Evolutionary conservation across 495 filamentous ascomycete genomes (phyloP).

Genomic region (Penicillium riverlandense): DNA sequence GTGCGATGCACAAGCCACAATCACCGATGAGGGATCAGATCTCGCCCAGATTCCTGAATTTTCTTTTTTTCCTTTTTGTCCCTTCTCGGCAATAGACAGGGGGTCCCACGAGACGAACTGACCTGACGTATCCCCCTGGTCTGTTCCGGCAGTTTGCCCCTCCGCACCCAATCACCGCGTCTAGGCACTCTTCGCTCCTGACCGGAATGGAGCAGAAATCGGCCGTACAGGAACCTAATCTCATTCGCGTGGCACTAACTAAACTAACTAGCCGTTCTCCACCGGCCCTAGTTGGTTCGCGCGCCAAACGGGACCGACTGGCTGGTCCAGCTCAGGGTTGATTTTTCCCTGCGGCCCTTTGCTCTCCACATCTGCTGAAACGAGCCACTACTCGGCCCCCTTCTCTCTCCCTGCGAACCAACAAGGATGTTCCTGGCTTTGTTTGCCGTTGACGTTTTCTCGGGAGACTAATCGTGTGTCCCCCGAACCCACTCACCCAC

Average conservation of each 20-base stretch:
- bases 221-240: conserved; percentile 19
- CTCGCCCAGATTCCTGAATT: conserved; percentile 5
- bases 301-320: too few species aligned
- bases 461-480: conserved; percentile 15
- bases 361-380: too few species aligned
- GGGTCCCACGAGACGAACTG: conserved; percentile 9
- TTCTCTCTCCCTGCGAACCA: too few species aligned
- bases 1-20: too few species aligned
- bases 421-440: conserved; percentile 1
- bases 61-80: background rate
- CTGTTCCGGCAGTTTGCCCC: conserved; percentile 1
- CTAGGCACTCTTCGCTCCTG: background rate
- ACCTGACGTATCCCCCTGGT: too few species aligned
- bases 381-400: too few species aligned
- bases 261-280: background rate
- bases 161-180: conserved; percentile 9
- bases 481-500: conserved; percentile 10
- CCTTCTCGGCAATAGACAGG: background rate
- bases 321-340: background rate
- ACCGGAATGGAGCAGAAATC: conserved; percentile 4
- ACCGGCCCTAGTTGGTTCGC: background rate
- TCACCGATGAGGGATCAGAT: background rate
- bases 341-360: background rate
- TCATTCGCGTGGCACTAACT: background rate
- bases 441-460: conserved; percentile 16